These are phyloP conservation scores for Cyclotella kingstonii DNA, from an alignment of 108 stramenopile genomes.

Conservation along the genomic window DNA sequence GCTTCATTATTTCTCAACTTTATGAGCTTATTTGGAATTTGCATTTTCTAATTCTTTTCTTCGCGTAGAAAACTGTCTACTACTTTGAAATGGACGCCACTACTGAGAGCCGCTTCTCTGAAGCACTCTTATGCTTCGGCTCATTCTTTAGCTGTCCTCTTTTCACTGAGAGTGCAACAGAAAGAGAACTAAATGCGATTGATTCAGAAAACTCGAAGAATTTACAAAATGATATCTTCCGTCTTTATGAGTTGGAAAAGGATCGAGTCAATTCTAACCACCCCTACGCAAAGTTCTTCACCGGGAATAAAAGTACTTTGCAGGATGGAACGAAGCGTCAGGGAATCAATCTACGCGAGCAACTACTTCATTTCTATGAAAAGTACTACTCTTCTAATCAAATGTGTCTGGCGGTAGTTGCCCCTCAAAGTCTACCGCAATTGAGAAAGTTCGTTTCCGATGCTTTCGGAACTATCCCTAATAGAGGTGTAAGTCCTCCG, in stretches of 20 bases:
- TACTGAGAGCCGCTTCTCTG: slow-evolving; percentile 55
- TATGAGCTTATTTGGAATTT: no score
- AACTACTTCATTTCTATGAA: slow-evolving; percentile 87
- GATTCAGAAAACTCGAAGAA: slow-evolving; percentile 95
- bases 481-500: slow-evolving; percentile 52
- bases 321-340: slow-evolving; percentile 66
- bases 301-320: slow-evolving; percentile 87
- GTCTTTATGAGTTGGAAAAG: slow-evolving; percentile 87
- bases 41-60: no score
- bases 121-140: slow-evolving; percentile 84
- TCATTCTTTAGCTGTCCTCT: slow-evolving; percentile 90
- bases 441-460: slow-evolving; percentile 73
- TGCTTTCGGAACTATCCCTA: slow-evolving; percentile 76
- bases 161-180: slow-evolving; percentile 80
- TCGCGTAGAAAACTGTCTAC: slow-evolving; percentile 90
- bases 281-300: slow-evolving; percentile 91
- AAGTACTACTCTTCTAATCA: slow-evolving; percentile 90
- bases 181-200: slow-evolving; percentile 92
- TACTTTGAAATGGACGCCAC: slow-evolving; percentile 87
- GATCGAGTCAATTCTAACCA: slow-evolving; percentile 79
- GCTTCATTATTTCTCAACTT: not conserved
- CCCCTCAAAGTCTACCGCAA: slow-evolving; percentile 61
- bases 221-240: slow-evolving; percentile 84
- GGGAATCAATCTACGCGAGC: slow-evolving; percentile 76
- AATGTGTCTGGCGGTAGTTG: slow-evolving; percentile 90